Evolutionary conservation across 2,329 filamentous ascomycete genomes (phyloP).

Genomic region (Botrytis elliptica): DNA sequence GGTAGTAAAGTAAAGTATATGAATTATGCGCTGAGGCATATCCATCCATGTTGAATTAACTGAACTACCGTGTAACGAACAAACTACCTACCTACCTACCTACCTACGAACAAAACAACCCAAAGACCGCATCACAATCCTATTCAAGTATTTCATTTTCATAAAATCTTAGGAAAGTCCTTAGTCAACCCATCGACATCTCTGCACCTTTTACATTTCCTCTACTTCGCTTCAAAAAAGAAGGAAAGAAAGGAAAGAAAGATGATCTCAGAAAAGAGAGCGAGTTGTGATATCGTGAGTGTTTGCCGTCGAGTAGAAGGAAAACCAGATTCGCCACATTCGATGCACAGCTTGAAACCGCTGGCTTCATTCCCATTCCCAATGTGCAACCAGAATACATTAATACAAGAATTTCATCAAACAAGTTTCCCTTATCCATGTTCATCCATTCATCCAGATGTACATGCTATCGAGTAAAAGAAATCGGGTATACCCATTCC

Average conservation of each 20-base stretch:
- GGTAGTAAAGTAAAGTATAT: not conserved
- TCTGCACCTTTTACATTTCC: not conserved
- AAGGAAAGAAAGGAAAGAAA: not conserved
- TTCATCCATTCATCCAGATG: slow-evolving; percentile 1
- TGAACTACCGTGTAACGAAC: not conserved
- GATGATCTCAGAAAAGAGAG: slow-evolving; percentile 1
- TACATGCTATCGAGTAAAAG: slow-evolving; percentile 10
- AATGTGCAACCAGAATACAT: not conserved
- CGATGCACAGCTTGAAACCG: not conserved
- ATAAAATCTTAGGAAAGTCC: not conserved
- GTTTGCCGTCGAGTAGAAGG: not conserved
- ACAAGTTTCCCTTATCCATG: slow-evolving; percentile 2
- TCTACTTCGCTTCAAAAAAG: not conserved
- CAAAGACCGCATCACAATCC: slow-evolving; percentile 1
- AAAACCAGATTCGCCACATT: not conserved
- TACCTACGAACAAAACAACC: not conserved
- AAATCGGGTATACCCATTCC: slow-evolving; percentile 17
- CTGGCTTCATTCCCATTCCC: slow-evolving; percentile 1
- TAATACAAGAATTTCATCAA: slow-evolving; percentile 15
- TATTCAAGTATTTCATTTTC: not conserved
- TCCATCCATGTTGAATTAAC: not conserved
- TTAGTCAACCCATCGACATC: not conserved
- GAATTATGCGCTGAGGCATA: not conserved
- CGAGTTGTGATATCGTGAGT: slow-evolving; percentile 4
- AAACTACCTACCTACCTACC: not conserved